Base-by-base conservation (phyloP, 805 yeast species). In the Hanseniaspora osmophila region DNA sequence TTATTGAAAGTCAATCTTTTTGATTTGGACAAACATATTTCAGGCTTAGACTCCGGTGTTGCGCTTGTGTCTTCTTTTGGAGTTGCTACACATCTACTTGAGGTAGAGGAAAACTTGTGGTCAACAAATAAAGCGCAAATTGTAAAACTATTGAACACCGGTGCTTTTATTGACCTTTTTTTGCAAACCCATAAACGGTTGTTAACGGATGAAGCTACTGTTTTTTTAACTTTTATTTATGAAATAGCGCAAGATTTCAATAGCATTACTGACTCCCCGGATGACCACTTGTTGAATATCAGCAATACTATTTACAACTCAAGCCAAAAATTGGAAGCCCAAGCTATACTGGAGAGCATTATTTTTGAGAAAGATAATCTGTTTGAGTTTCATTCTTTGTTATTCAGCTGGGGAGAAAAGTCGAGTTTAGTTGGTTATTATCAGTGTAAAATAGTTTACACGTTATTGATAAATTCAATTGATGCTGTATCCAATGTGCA, bases 51-150 rank as follows among this genome's bases (percentile, higher is more conserved):
- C 47, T 55, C 63, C 10, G 57, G 65, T 37, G 48, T 75, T 17
- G 55, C 78, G 0, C 53, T 74, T 22, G 70, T 75, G 0, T 75
- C 74, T 51, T 67, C 75, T 1, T 53, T 77, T 41, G 70, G 63
- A 22, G 61, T 65, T 11, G 70, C 65, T 45, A 59, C 70, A 1
- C 67, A 65, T 42, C 22, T 64, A 1, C 42, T 62, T 7, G 10
- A 42, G 2, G 40, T 44, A 1, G n/a, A 43, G 2, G 53, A 52
- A 1, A 38, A 38, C 17, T 3, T 29, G 3, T 38, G 41, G 30
- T 13, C 16, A 5, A 15, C 11, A 35, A 18, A 13, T 9, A 10
- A 10, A 10, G 16, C 38, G n/a, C 18, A 35, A n/a, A n/a, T 35
- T 35, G 16, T 16, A 10, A 13, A 15, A 10, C 11, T 38, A 9